Evolutionary conservation across 1,284 basidiomycete species (phyloP).

Genomic region (Ustilago cynodontis): DNA sequence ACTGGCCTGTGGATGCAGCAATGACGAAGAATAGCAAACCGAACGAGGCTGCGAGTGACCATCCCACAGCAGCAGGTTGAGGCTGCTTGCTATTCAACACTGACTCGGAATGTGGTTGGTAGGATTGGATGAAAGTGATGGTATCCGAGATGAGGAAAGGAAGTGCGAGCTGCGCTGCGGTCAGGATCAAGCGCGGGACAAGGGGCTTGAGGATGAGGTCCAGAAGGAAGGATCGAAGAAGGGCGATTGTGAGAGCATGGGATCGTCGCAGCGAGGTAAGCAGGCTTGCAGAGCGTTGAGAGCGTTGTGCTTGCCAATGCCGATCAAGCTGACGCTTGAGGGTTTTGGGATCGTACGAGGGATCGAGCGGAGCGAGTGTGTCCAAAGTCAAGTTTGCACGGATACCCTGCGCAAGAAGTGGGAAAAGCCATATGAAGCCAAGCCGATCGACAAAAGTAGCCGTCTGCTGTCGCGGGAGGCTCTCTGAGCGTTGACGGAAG

Average conservation of each 20-base stretch:
- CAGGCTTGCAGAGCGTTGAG: no score
- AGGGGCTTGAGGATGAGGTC: slow-evolving; percentile 19
- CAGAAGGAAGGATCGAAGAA: no score
- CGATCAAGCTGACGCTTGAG: slow-evolving; percentile 41
- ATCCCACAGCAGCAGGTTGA: slow-evolving; percentile 53
- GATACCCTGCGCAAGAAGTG: slow-evolving; percentile 35
- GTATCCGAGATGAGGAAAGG: slow-evolving; percentile 57
- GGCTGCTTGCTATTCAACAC: not conserved
- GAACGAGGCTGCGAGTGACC: slow-evolving; percentile 60
- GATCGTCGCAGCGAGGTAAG: no score
- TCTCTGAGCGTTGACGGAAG: slow-evolving; percentile 1
- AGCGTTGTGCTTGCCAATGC: not conserved
- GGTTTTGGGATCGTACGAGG: slow-evolving; percentile 35
- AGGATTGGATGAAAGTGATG: slow-evolving; percentile 53
- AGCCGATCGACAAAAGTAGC: slow-evolving; percentile 52
- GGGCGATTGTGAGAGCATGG: no score
- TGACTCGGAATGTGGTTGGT: not conserved
- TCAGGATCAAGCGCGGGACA: slow-evolving; percentile 42
- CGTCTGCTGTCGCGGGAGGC: slow-evolving; percentile 25
- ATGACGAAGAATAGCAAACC: slow-evolving; percentile 52
- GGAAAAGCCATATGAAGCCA: slow-evolving; percentile 50
- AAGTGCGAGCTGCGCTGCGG: slow-evolving; percentile 43
- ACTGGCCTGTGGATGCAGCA: slow-evolving; percentile 45
- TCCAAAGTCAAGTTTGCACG: not conserved
- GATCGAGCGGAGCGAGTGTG: slow-evolving; percentile 17